Percentiles rank a stretch among this genome's conserved stretches.
Conservation (phyloP, 805 yeast species). For the Suhomyces emberorum region DNA sequence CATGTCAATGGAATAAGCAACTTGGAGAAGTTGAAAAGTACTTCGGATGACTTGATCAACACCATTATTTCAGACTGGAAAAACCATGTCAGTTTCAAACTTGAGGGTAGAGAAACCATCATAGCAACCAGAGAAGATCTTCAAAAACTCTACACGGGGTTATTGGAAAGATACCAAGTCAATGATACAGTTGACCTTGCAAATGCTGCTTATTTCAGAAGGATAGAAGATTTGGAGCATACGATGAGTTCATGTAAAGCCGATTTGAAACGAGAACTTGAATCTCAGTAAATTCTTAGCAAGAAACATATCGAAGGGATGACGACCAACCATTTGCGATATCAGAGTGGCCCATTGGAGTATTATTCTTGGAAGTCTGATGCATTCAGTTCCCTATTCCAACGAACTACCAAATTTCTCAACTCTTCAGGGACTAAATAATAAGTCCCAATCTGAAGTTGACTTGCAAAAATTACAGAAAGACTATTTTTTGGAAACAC, state of each 20-base stretch:
- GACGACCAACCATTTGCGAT: too few species aligned
- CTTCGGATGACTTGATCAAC: conserved; percentile 17
- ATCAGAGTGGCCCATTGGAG: too few species aligned
- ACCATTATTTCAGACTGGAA: conserved; percentile 29
- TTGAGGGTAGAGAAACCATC: conserved; percentile 23
- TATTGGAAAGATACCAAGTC: conserved; percentile 20
- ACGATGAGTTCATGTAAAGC: conserved; percentile 21
- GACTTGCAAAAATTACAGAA: too few species aligned
- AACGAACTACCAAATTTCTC: too few species aligned
- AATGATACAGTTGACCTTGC: conserved; percentile 40
- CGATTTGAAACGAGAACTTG: conserved; percentile 18
- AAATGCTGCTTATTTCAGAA: conserved; percentile 27
- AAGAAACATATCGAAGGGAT: too few species aligned
- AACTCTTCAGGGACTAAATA: too few species aligned
- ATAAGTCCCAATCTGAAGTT: too few species aligned
- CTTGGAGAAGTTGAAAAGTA: conserved; percentile 14
- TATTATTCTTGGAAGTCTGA: too few species aligned
- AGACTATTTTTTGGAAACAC: too few species aligned
- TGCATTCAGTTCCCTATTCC: too few species aligned
- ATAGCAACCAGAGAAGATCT: conserved; percentile 18
- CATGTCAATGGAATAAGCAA: conserved; percentile 31
- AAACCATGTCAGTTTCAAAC: conserved; percentile 23
- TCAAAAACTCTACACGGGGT: conserved; percentile 21
- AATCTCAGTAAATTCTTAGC: too few species aligned
- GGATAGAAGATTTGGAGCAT: conserved; percentile 33